Conservation (phyloP, 805 yeast species). For the Cyberlindnera mrakii region DNA sequence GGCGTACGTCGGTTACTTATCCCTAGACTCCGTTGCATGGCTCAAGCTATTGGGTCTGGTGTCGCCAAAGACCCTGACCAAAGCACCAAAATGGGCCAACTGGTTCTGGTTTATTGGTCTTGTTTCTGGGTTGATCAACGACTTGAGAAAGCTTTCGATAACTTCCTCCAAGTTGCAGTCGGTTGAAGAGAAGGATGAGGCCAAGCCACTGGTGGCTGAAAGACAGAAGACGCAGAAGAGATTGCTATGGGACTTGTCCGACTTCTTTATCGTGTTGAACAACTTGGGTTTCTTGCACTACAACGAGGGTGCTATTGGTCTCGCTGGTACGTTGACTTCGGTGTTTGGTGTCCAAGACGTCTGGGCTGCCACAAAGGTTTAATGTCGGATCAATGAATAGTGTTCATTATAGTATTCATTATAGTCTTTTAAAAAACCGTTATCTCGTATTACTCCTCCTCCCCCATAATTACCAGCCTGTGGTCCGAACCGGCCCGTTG, state of each 20-base stretch:
- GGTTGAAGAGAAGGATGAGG: constrained; percentile 28
- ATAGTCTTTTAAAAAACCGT: too few species aligned
- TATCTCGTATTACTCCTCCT: too few species aligned
- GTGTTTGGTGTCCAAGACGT: constrained; percentile 67
- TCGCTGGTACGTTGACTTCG: constrained; percentile 81
- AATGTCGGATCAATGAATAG: not conserved
- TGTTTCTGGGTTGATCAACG: constrained; percentile 53
- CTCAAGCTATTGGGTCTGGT: constrained; percentile 48
- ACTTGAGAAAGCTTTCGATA: constrained; percentile 47
- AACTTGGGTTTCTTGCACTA: constrained; percentile 52
- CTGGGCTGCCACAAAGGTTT: constrained; percentile 46
- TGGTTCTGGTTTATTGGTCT: constrained; percentile 77
- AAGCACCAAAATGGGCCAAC: constrained; percentile 51
- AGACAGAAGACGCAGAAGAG: constrained; percentile 49
- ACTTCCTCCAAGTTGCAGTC: constrained; percentile 24
- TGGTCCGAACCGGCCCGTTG: not conserved
- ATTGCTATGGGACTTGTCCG: constrained; percentile 71
- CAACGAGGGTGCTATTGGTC: constrained; percentile 76
- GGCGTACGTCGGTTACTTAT: constrained; percentile 56
- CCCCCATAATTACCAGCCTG: too few species aligned
- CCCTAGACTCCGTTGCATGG: constrained; percentile 60
- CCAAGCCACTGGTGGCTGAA: constrained; percentile 33
- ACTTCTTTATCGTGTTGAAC: constrained; percentile 68
- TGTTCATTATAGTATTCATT: not conserved
- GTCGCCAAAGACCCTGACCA: constrained; percentile 39